phyloP scores from a whole-genome alignment of 768 basidiomycete genomes.

The Gymnopilus junonius region DNA sequence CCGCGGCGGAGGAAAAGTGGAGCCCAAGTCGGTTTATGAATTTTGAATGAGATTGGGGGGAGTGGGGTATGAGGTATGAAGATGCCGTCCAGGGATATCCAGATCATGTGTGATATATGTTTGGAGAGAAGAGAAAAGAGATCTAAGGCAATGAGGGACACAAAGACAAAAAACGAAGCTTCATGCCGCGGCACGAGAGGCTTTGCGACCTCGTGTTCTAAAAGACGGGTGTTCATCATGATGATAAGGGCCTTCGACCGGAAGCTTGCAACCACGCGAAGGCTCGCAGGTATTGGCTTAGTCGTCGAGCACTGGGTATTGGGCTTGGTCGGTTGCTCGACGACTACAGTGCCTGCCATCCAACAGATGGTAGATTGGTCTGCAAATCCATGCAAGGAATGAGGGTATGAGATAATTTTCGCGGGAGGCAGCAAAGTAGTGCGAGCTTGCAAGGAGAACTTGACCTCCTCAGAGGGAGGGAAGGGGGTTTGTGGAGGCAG shows the following conservation, averaged over 20 bases:
- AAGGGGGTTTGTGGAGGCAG: slow-evolving; percentile 22
- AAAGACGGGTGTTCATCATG: slow-evolving; percentile 36
- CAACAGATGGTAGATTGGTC: slow-evolving; percentile 27
- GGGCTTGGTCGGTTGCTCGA: slow-evolving; percentile 17
- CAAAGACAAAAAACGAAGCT: slow-evolving; percentile 2
- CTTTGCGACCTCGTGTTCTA: slow-evolving; percentile 47
- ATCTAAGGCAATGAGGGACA: slow-evolving; percentile 16
- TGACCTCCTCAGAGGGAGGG: slow-evolving; percentile 14
- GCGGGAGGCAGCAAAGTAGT: slow-evolving; percentile 17
- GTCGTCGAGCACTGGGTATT: too few species aligned
- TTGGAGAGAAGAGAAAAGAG: slow-evolving; percentile 4
- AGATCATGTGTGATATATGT: slow-evolving; percentile 16
- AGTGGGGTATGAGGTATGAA: slow-evolving; percentile 9
- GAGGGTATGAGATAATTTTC: slow-evolving; percentile 19
- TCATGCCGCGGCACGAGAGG: slow-evolving; percentile 41
- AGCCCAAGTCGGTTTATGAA: slow-evolving; percentile 3
- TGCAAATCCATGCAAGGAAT: slow-evolving; percentile 16
- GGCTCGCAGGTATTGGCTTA: neutral
- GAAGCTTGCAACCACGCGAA: slow-evolving; percentile 12
- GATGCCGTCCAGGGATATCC: slow-evolving; percentile 22
- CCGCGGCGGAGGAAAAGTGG: slow-evolving; percentile 3
- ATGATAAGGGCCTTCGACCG: slow-evolving; percentile 14
- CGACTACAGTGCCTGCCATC: slow-evolving; percentile 20
- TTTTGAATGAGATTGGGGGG: slow-evolving; percentile 9
- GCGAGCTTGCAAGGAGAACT: slow-evolving; percentile 29